These are phyloP conservation scores for Kwoniella botswanensis DNA, from an alignment of 768 basidiomycete species.

Conservation along the genomic window DNA sequence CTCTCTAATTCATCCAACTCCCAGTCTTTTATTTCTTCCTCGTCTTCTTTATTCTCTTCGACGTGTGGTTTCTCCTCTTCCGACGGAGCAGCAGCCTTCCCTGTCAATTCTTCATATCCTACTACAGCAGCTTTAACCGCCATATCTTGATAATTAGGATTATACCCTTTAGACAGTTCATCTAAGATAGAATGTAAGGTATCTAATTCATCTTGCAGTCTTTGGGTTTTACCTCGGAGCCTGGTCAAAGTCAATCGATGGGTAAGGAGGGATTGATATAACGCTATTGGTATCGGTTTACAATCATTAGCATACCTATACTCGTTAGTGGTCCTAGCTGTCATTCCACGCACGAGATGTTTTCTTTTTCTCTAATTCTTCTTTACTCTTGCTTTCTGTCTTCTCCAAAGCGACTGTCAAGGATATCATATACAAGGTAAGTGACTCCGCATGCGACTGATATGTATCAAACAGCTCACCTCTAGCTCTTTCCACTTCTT, in stretches of 20 bases:
- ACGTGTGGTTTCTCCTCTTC: constrained; percentile 30
- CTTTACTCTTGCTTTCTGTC: constrained; percentile 76
- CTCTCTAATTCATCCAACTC: constrained; percentile 62
- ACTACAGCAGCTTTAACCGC: constrained; percentile 94
- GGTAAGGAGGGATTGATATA: constrained; percentile 74
- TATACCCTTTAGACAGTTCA: constrained; percentile 80
- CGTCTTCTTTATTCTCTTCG: constrained; percentile 40
- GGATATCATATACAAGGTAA: not conserved
- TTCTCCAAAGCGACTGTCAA: constrained; percentile 72
- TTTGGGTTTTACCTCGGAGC: constrained; percentile 72
- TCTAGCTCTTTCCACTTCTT: constrained; percentile 74
- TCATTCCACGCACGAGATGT: constrained; percentile 71
- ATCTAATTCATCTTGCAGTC: constrained; percentile 74
- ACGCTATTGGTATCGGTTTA: constrained; percentile 62
- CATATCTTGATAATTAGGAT: constrained; percentile 99
- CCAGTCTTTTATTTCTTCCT: constrained; percentile 60
- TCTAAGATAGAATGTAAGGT: constrained; percentile 82
- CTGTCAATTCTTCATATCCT: constrained; percentile 73
- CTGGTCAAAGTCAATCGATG: constrained; percentile 79
- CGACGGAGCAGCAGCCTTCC: constrained; percentile 6
- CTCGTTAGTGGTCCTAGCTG: not conserved
- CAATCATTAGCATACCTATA: too few relatives aligned
- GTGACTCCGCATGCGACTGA: too few relatives aligned
- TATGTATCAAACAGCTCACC: constrained; percentile 60
- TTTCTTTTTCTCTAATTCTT: constrained; percentile 81